Evolutionary conservation across 805 yeast species (phyloP).

Genomic region (Yarrowia sp.): DNA sequence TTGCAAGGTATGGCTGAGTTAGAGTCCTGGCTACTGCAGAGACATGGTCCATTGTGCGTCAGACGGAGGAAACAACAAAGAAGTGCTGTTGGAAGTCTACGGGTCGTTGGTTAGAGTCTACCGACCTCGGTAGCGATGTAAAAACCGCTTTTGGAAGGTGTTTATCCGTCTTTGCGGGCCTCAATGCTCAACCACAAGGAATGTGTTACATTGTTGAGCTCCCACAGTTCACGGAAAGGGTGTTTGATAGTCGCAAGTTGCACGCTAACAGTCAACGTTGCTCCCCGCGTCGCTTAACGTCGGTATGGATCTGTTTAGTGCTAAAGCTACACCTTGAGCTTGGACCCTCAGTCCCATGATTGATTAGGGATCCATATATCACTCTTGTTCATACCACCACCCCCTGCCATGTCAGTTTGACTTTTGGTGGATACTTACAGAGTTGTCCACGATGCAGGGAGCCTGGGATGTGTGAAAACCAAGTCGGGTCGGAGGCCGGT

Average conservation of each 20-base stretch:
- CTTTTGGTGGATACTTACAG: slow-evolving; percentile 27
- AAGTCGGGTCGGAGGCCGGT: neutral
- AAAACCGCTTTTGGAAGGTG: slow-evolving; percentile 5
- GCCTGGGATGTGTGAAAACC: neutral
- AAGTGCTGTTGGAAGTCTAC: neutral
- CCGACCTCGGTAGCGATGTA: neutral
- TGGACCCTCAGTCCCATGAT: neutral
- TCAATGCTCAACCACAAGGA: neutral
- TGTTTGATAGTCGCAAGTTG: neutral
- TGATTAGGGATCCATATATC: neutral
- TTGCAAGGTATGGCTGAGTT: slow-evolving; percentile 18
- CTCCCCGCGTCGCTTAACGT: neutral
- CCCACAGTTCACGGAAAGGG: neutral
- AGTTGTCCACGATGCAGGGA: neutral
- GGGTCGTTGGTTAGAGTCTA: slow-evolving; percentile 6
- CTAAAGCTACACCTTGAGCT: neutral
- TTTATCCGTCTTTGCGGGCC: neutral
- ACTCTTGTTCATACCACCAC: neutral
- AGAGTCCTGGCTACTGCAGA: slow-evolving; percentile 15
- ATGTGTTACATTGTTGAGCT: slow-evolving; percentile 4
- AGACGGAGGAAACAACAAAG: neutral
- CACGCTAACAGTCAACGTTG: neutral
- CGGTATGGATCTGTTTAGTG: neutral
- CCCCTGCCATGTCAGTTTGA: slow-evolving; percentile 6
- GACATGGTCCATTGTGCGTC: neutral